These are phyloP conservation scores for Henckelia pumila DNA, from an alignment of 257 asterid genomes.

Conservation along the genomic window DNA sequence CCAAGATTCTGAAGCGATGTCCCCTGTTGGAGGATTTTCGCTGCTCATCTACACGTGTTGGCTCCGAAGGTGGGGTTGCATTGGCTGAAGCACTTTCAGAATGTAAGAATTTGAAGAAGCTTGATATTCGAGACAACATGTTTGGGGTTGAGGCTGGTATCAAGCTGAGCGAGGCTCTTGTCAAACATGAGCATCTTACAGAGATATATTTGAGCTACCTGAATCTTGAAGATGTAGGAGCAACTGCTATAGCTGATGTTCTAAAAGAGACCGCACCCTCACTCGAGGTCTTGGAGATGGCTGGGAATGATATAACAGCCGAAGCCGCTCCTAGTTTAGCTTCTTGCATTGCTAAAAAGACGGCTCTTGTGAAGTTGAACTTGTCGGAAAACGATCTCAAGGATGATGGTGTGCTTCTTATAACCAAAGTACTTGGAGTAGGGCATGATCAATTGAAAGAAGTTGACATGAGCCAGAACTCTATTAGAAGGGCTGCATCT, in stretches of 20 bases:
- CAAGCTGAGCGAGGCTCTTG: slow-evolving; percentile 63
- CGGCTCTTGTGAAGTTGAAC: slow-evolving; percentile 60
- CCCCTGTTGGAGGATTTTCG: slow-evolving; percentile 80
- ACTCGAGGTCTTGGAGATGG: slow-evolving; percentile 76
- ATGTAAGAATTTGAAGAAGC: slow-evolving; percentile 66
- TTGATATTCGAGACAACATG: slow-evolving; percentile 95
- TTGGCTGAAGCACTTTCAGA: slow-evolving; percentile 72
- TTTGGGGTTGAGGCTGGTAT: slow-evolving; percentile 82
- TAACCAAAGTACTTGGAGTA: slow-evolving; percentile 56
- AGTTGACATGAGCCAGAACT: slow-evolving; percentile 73
- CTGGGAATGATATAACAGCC: slow-evolving; percentile 88
- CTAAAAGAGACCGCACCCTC: slow-evolving; percentile 65
- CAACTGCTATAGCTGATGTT: slow-evolving; percentile 64
- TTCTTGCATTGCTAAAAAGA: slow-evolving; percentile 54
- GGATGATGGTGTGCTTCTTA: slow-evolving; percentile 79
- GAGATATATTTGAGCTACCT: slow-evolving; percentile 85
- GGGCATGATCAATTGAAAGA: slow-evolving; percentile 64
- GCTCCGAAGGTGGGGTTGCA: slow-evolving; percentile 77
- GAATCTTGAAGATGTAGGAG: slow-evolving; percentile 84
- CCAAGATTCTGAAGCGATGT: slow-evolving; percentile 68
- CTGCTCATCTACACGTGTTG: slow-evolving; percentile 93
- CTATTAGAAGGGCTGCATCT: slow-evolving; percentile 59
- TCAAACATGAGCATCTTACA: slow-evolving; percentile 41
- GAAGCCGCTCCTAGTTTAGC: slow-evolving; percentile 65
- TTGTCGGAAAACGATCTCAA: slow-evolving; percentile 81